These are phyloP conservation scores for Aspergillus sp. DNA, from an alignment of 2,329 filamentous ascomycete species.

Conservation along the genomic window DNA sequence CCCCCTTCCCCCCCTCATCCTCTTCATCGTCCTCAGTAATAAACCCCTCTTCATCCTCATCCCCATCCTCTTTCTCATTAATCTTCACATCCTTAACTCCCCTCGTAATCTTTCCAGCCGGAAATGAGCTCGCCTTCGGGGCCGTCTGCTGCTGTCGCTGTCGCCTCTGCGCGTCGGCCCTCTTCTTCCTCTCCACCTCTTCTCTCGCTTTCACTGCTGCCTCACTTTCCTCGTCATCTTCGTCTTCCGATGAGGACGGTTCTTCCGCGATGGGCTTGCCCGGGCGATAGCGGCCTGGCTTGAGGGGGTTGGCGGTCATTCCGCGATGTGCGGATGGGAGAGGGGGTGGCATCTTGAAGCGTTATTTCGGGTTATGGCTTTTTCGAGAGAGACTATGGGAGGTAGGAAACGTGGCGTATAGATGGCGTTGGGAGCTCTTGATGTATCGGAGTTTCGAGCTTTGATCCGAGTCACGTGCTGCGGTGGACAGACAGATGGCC, in stretches of 20 bases:
- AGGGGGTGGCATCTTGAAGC: slow-evolving; percentile 33
- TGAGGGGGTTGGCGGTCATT: slow-evolving; percentile 86
- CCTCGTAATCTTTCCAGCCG: slow-evolving; percentile 25
- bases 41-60: slow-evolving; percentile 51
- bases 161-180: slow-evolving; percentile 29
- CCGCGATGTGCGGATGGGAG: slow-evolving; percentile 44
- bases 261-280: slow-evolving; percentile 60
- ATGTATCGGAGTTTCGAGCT: no score
- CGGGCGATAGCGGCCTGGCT: slow-evolving; percentile 72
- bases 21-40: slow-evolving; percentile 49
- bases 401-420: no score
- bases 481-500: no score
- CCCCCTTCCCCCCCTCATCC: slow-evolving; percentile 9
- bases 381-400: no score
- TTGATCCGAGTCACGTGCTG: no score
- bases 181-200: slow-evolving; percentile 24
- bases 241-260: slow-evolving; percentile 41
- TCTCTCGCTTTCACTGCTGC: slow-evolving; percentile 48
- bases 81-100: slow-evolving; percentile 26
- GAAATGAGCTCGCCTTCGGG: slow-evolving; percentile 35
- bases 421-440: no score
- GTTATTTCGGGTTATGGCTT: no score
- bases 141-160: slow-evolving; percentile 42
- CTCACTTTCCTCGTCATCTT: slow-evolving; percentile 48
- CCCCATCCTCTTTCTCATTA: slow-evolving; percentile 27